Percentiles rank a stretch among this genome's conserved stretches.
These are phyloP conservation scores for Garcia nutans DNA, from an alignment of 345 rosid genomes.

Conservation along the genomic window DNA sequence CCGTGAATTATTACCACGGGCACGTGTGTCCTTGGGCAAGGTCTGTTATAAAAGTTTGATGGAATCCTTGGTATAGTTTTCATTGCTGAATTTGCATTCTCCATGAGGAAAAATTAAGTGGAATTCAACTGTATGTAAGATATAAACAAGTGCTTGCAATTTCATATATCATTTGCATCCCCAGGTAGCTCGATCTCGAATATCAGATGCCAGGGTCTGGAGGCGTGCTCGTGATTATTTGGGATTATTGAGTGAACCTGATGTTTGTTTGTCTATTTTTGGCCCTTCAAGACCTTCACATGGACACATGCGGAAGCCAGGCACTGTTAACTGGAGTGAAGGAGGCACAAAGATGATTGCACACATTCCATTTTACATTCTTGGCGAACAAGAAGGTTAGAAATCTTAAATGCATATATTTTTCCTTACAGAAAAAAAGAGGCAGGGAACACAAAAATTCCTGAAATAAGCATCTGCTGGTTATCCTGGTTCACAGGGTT, in stretches of 20 bases:
- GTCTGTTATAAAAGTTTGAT: conserved; percentile 35
- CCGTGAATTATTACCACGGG: conserved; percentile 78
- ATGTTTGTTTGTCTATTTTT: conserved; percentile 66
- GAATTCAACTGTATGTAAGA: background rate
- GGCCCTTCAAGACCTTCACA: conserved; percentile 67
- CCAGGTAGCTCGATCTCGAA: conserved; percentile 87
- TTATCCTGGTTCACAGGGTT: background rate
- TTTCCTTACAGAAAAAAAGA: conserved; percentile 1
- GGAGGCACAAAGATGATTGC: conserved; percentile 67
- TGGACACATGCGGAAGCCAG: conserved; percentile 48
- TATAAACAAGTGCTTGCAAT: background rate
- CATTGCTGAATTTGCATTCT: background rate
- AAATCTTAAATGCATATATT: background rate
- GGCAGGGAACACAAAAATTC: no score
- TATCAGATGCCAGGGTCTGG: conserved; percentile 78
- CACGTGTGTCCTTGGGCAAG: conserved; percentile 97
- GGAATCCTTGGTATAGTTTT: background rate
- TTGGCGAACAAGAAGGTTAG: conserved; percentile 78
- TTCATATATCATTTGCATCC: background rate
- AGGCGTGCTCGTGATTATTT: conserved; percentile 81
- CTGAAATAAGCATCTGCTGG: no score
- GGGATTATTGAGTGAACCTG: conserved; percentile 84
- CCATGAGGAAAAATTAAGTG: background rate
- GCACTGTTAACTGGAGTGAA: conserved; percentile 79
- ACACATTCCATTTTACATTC: conserved; percentile 80